Base-by-base conservation (phyloP, 352 stramenopile species). In the Phytophthora colocasiae region DNA sequence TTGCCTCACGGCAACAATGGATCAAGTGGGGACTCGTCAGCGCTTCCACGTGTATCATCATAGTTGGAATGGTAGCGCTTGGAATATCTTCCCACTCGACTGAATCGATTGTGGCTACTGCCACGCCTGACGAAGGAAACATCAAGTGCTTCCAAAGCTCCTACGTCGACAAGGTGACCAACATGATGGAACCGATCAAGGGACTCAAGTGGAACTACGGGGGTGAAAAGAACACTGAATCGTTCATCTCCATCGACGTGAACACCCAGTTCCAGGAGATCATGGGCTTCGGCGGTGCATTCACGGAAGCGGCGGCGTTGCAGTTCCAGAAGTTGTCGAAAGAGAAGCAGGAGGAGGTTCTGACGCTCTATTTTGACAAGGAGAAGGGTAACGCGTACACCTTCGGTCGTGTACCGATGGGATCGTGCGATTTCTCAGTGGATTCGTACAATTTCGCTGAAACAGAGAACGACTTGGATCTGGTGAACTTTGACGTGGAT, bases 221-320 rank as follows among this genome's bases (percentile, higher is more conserved):
- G 0, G 26, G 66, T 8, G 32, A 59, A 14, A 62, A 67, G 19
- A 46, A 45, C 8, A 36, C 50, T 17, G 32, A 60, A 14, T 87
- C 80, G 51, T 81, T 68, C 41, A 83, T 93, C 56, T 22, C 55
- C 1, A 69, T 93, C 24, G 78, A 93, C 49, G 51, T 63, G 14
- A 52, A 60, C 43, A 76, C 74, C 45, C 71, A 76, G 56, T 90
- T 70, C 70, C 86, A 94, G 63, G 80, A 91, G 61, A 92, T 94
- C 47, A 75, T 90, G 51, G 93, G 93, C 38, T 98, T 98, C 74
- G 64, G 93, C n/a, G 93, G 91, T 6, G 93, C 93, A 2, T 98
- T 98, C 69, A 98, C 93, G 7, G 93, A 98, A 62, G 84, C 90
- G 5, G 75, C 92, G 14, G 85, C 87, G 5, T 71, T 96, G 38